These are phyloP conservation scores for Mortierella sp. DNA, from an alignment of 371 early-diverging fungal species.

Conservation along the genomic window DNA sequence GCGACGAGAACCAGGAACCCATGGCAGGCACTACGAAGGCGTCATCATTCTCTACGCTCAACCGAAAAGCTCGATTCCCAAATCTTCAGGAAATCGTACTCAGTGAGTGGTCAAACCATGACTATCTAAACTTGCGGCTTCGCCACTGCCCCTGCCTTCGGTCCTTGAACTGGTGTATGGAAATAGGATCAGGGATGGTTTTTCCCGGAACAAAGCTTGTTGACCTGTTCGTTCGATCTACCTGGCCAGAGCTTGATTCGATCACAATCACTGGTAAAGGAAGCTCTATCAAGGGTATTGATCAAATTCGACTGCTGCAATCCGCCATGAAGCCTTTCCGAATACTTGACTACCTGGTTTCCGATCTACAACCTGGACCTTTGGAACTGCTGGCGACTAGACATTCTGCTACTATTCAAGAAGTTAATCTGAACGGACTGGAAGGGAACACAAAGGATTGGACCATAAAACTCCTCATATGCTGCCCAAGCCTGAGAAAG, in stretches of 20 bases:
- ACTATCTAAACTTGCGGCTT: neutral
- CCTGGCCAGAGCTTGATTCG: constrained; percentile 3
- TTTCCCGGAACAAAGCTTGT: neutral
- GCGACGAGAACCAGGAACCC: neutral
- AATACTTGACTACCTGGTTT: neutral
- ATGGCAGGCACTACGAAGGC: neutral
- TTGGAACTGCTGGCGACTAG: neutral
- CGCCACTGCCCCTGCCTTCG: neutral
- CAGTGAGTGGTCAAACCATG: neutral
- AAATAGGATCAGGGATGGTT: neutral
- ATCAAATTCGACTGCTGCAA: neutral
- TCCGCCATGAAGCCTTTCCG: neutral
- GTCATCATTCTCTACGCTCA: neutral
- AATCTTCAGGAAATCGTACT: neutral
- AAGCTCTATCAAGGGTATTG: neutral
- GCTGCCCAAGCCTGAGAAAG: neutral
- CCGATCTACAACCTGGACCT: neutral
- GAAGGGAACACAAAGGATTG: neutral
- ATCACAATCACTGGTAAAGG: neutral
- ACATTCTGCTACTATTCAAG: neutral
- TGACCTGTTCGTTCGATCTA: neutral
- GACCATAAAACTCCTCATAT: neutral
- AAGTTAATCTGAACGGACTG: neutral
- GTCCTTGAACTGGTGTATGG: neutral
- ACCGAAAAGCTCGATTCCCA: neutral